Conservation (phyloP, 305 asterid genomes). For the Euphrasia arctica region DNA sequence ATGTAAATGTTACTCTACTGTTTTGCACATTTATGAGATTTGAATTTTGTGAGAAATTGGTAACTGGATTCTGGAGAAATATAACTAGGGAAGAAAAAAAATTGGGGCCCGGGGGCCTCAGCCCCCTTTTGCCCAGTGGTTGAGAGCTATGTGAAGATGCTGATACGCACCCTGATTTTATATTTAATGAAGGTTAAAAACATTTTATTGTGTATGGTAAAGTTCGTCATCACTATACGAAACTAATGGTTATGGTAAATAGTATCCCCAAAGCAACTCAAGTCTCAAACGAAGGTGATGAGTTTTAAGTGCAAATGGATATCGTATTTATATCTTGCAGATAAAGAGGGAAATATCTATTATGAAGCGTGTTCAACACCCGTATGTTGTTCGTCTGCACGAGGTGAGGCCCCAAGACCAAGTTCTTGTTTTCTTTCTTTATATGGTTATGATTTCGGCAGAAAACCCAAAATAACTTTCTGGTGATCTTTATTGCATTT, state of each 20-base stretch:
- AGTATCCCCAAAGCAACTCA: neutral
- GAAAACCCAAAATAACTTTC: neutral
- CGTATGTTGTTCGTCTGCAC: constrained; percentile 82
- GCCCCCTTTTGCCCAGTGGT: neutral
- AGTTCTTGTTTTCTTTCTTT: constrained; percentile 23
- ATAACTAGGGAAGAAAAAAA: constrained; percentile 2
- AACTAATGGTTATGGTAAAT: constrained; percentile 9
- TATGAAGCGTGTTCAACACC: constrained; percentile 98
- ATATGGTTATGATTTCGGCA: neutral
- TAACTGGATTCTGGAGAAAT: constrained; percentile 11
- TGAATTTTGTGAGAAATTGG: constrained; percentile 15
- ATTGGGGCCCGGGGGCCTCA: neutral
- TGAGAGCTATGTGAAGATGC: constrained; percentile 9
- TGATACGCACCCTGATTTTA: too few species aligned
- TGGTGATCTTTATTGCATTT: constrained; percentile 18
- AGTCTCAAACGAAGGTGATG: neutral
- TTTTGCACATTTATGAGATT: constrained; percentile 8
- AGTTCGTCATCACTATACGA: neutral
- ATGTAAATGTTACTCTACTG: neutral
- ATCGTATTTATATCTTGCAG: constrained; percentile 46
- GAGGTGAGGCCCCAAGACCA: constrained; percentile 58
- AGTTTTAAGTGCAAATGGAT: neutral
- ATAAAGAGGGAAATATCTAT: constrained; percentile 95
- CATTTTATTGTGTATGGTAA: constrained; percentile 3
- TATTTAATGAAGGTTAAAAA: constrained; percentile 2